Evolutionary conservation across 2,329 filamentous ascomycete species (phyloP), one percentile per base, ranked within the genome.

Genomic region (Ophiobolus disseminans): DNA sequence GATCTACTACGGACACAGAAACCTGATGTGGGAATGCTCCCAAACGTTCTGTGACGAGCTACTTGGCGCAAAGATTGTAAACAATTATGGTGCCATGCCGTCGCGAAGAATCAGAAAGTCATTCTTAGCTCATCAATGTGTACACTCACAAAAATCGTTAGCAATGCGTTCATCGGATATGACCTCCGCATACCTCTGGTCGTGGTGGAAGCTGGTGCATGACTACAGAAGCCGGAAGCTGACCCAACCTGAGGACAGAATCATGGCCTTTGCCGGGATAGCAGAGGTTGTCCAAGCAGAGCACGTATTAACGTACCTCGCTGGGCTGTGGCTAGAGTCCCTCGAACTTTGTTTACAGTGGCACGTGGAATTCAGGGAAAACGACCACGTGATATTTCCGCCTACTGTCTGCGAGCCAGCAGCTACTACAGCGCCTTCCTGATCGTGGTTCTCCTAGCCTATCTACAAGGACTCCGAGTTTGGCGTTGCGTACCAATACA

Each of bases 11-110:
- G 57, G 57, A 0, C 41, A 51, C 9, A 17, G 40, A 16, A 54
- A 49, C 5, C 23, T 58, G 2, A 55, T 56, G 41, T 60, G 40
- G 34, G 43, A 63, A 2, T 63, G 60, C 36, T 39, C 39, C 0
- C 11, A 49, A 6, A 19, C 37, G 3, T 59, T 55, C 14, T 50
- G 36, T 9, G 50, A 57, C 17, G 56, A 57, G 11, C 11, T 57
- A 0, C 38, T 51, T 13, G 55, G 50, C 1, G n/a, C 38, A 43
- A 14, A n/a, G 40, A 42, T 11, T 37, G 6, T 5, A n/a, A n/a
- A n/a, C n/a, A n/a, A n/a, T n/a, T n/a, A n/a, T n/a, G n/a, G n/a
- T n/a, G n/a, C 4, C 10, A 19, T 21, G 6, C 3, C 17, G 3
- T 11, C 19, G 3, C 5, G 31, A 17, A 17, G 7, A 5, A 32